A percentile compares a stretch with the other conserved stretches of the same genome.
phyloP scores from a whole-genome alignment of 1,139 yeast species.

The Scheffersomyces lignicola region DNA sequence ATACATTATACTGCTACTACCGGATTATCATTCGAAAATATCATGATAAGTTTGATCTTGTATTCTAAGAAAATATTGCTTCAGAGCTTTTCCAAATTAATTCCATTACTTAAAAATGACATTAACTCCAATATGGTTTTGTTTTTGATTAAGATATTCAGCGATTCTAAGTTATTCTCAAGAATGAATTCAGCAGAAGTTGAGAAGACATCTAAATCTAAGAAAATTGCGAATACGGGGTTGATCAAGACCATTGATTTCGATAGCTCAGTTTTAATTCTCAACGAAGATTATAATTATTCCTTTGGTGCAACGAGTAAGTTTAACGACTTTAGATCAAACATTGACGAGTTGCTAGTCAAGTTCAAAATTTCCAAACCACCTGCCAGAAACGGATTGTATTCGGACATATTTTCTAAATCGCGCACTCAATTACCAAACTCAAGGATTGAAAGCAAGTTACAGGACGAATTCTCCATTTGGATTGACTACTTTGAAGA shows the following conservation, averaged over 20 bases:
- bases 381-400: background rate
- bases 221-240: slow-evolving; percentile 10
- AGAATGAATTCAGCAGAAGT: slow-evolving; percentile 18
- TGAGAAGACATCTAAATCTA: slow-evolving; percentile 24
- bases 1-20: slow-evolving; percentile 29
- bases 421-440: slow-evolving; percentile 7
- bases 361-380: slow-evolving; percentile 11
- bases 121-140: slow-evolving; percentile 44
- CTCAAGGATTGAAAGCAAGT: slow-evolving; percentile 8
- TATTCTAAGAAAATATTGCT: slow-evolving; percentile 36
- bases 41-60: slow-evolving; percentile 33
- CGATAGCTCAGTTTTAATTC: slow-evolving; percentile 20
- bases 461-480: slow-evolving; percentile 7
- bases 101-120: slow-evolving; percentile 33
- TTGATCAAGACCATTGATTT: slow-evolving; percentile 22
- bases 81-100: slow-evolving; percentile 33
- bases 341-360: slow-evolving; percentile 27
- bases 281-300: slow-evolving; percentile 37
- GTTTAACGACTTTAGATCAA: slow-evolving; percentile 18
- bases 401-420: slow-evolving; percentile 17
- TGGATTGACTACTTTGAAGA: slow-evolving; percentile 40
- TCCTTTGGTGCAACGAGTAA: slow-evolving; percentile 44
- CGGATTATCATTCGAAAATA: slow-evolving; percentile 26
- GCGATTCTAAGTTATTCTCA: slow-evolving; percentile 38
- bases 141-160: slow-evolving; percentile 38